Evolutionary conservation across 1,284 basidiomycete species (phyloP).

Genomic region (Singerocomus rubriflavus): DNA sequence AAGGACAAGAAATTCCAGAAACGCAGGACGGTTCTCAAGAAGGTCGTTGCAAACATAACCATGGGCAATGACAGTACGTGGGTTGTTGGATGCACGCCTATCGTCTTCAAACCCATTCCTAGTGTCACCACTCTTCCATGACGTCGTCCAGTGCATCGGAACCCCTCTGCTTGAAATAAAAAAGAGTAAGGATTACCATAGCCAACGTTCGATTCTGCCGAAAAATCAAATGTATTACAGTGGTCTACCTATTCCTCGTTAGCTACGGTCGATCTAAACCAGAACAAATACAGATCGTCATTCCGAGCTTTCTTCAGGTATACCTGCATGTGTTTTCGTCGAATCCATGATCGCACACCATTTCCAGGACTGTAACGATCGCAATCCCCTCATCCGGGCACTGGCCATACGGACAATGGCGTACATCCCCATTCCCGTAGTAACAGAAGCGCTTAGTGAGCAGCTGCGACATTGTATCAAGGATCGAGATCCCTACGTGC

Average conservation of each 20-base stretch:
- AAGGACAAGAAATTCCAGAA: constrained; percentile 94
- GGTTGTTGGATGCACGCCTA: constrained; percentile 13
- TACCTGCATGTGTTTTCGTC: constrained; percentile 12
- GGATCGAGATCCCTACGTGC: constrained; percentile 92
- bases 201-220: background rate
- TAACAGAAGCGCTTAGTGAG: constrained; percentile 78
- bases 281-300: constrained; percentile 84
- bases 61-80: constrained; percentile 92
- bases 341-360: constrained; percentile 1
- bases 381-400: constrained; percentile 89
- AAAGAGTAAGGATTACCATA: constrained; percentile 71
- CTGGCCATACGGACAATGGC: constrained; percentile 96
- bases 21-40: constrained; percentile 90
- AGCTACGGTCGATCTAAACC: constrained; percentile 89
- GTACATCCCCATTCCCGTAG: constrained; percentile 84
- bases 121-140: constrained; percentile 94
- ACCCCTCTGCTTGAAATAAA: constrained; percentile 95
- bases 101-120: constrained; percentile 20
- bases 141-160: constrained; percentile 86
- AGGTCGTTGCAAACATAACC: constrained; percentile 93
- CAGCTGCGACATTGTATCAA: constrained; percentile 86
- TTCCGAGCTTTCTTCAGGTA: constrained; percentile 88
- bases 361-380: constrained; percentile 82
- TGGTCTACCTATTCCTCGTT: constrained; percentile 91
- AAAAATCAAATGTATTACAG: constrained; percentile 40